Percentiles rank a stretch among this genome's conserved stretches.
Conservation (phyloP, 805 yeast species). For the Spathaspora sp. region DNA sequence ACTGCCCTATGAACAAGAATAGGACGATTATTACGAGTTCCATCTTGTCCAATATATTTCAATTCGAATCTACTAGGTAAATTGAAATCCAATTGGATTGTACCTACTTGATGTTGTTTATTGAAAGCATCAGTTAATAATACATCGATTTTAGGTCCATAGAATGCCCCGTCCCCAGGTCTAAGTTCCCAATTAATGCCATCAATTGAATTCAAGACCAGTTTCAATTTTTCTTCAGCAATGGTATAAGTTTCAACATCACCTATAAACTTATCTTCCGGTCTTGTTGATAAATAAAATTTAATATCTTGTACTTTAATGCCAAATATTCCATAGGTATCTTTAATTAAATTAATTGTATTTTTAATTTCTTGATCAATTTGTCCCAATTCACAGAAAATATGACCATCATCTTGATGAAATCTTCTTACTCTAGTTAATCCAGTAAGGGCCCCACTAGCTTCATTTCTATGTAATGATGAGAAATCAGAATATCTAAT, state of each 20-base stretch:
- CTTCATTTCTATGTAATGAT: conserved; percentile 89
- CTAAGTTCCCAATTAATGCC: conserved; percentile 63
- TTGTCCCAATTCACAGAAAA: conserved; percentile 81
- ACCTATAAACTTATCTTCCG: conserved; percentile 74
- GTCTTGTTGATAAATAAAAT: conserved; percentile 80
- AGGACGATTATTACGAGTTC: conserved; percentile 58
- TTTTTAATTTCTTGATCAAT: conserved; percentile 68
- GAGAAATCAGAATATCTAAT: conserved; percentile 84
- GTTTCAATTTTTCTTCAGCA: conserved; percentile 69
- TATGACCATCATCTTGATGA: conserved; percentile 98
- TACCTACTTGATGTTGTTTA: conserved; percentile 90
- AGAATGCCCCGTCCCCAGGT: conserved; percentile 95
- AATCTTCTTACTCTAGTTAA: conserved; percentile 89
- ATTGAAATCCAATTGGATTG: conserved; percentile 93
- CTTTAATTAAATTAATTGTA: conserved; percentile 69
- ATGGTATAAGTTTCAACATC: conserved; percentile 70
- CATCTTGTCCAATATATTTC: conserved; percentile 53
- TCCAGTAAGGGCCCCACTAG: conserved; percentile 91
- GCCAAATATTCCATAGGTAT: conserved; percentile 70
- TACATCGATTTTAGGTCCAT: conserved; percentile 95
- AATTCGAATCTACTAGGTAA: conserved; percentile 81
- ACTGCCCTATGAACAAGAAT: conserved; percentile 97
- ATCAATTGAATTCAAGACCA: conserved; percentile 48
- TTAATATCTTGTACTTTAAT: conserved; percentile 47
- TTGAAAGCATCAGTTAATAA: conserved; percentile 74